Conservation (phyloP, 1,284 basidiomycete genomes). For the Cystobasidium pallidum region DNA sequence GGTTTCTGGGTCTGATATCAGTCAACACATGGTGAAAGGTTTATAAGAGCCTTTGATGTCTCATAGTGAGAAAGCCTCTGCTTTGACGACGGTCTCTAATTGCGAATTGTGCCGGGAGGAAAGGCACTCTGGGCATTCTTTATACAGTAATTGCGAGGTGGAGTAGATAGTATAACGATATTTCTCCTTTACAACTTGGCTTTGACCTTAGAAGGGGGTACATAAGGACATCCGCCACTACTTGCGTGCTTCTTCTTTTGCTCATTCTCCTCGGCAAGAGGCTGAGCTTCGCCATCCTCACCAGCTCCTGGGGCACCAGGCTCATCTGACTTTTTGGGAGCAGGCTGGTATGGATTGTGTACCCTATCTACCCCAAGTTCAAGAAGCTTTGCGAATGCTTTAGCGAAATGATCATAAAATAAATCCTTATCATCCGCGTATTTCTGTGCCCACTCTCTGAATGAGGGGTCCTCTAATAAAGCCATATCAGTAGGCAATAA, state of each 20-base stretch:
- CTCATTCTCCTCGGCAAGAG: constrained; percentile 36
- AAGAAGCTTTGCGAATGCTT: constrained; percentile 57
- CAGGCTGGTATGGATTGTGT: constrained; percentile 47
- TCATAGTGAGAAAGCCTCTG: too few relatives aligned
- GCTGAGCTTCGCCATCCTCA: constrained; percentile 42
- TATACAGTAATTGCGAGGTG: too few relatives aligned
- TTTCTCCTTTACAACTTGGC: constrained; percentile 22
- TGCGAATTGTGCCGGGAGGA: neutral
- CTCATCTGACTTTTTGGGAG: constrained; percentile 48
- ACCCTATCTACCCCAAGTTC: constrained; percentile 57
- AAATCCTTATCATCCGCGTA: constrained; percentile 62
- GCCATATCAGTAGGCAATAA: constrained; percentile 63
- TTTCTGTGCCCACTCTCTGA: constrained; percentile 59
- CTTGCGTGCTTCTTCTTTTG: neutral
- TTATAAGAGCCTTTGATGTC: too few relatives aligned
- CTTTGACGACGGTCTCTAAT: neutral
- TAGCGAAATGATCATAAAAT: constrained; percentile 63
- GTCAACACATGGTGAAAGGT: too few relatives aligned
- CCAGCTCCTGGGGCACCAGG: constrained; percentile 46
- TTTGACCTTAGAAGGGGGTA: constrained; percentile 10
- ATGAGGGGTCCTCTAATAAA: constrained; percentile 57
- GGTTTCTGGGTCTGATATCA: too few relatives aligned
- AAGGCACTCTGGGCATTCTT: too few relatives aligned
- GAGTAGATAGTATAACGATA: neutral
- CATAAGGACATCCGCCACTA: constrained; percentile 13